Percentiles rank a stretch among this genome's conserved stretches.
These are phyloP conservation scores for Tetrapisispora fleetii DNA, from an alignment of 805 yeast species.

Conservation along the genomic window DNA sequence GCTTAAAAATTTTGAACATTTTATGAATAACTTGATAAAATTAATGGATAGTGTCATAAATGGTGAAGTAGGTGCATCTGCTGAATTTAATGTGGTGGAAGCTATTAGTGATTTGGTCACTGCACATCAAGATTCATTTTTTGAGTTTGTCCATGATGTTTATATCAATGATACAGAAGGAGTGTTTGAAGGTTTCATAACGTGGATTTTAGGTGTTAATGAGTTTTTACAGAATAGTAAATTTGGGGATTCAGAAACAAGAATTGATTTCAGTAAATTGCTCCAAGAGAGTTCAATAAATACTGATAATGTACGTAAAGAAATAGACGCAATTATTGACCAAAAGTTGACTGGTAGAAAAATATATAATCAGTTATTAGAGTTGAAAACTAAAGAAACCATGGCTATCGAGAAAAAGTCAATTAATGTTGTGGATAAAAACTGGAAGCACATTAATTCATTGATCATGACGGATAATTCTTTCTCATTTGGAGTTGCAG, in stretches of 20 bases:
- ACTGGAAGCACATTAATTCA: constrained; percentile 37
- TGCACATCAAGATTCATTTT: constrained; percentile 62
- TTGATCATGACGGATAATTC: constrained; percentile 34
- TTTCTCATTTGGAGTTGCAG: constrained; percentile 40
- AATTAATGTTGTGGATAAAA: constrained; percentile 19
- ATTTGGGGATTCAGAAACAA: constrained; percentile 30
- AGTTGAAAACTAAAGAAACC: constrained; percentile 15
- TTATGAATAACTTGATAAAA: constrained; percentile 55
- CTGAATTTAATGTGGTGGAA: constrained; percentile 49
- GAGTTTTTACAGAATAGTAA: constrained; percentile 55
- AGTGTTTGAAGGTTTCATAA: constrained; percentile 59
- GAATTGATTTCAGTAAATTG: constrained; percentile 37
- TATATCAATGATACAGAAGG: constrained; percentile 66
- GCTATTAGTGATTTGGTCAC: constrained; percentile 55
- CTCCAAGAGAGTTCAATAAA: constrained; percentile 14
- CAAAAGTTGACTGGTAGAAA: constrained; percentile 30
- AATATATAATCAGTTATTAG: constrained; percentile 22
- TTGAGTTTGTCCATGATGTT: constrained; percentile 70
- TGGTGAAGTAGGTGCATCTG: constrained; percentile 35
- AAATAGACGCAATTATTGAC: constrained; percentile 32
- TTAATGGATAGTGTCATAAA: constrained; percentile 46
- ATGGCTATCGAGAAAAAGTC: constrained; percentile 11
- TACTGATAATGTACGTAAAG: constrained; percentile 25
- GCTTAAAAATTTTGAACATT: constrained; percentile 50
- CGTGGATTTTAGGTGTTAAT: constrained; percentile 65